Evolutionary conservation across 495 filamentous ascomycete species (phyloP), one percentile per base, ranked within the genome.

Genomic region (Penicilliopsis zonata): DNA sequence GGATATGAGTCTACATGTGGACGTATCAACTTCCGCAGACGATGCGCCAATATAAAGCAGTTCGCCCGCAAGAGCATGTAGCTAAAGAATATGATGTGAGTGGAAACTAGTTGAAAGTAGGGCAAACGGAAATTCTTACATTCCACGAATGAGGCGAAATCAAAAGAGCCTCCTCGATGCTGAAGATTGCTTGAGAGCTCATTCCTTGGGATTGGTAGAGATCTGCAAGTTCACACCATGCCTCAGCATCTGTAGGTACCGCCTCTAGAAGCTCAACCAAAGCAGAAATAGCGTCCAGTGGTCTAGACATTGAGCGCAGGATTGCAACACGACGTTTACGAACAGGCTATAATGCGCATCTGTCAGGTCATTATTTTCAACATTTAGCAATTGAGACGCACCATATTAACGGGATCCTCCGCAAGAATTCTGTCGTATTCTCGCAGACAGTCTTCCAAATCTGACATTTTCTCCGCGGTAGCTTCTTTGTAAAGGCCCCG

Each of bases 141-240:
- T 85, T 95, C 84, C 92, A 98, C 17, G 90, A 82, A 62, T 92
- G 86, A 7, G 90, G 88, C n/a, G 74, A 71, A 37, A 93, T 66
- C 21, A 96, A 58, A 19, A 98, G 51, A 24, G 90, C 83, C 51
- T 96, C 90, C 48, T 98, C 92, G 22, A 93, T 60, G 40, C 87
- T 78, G 53, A 79, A 96, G 28, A 88, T 73, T 20, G 87, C 85
- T 50, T 94, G 88, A 13, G 71, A 52, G 43, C 79, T 81, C 44
- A 84, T 55, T 4, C 80, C 81, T 45, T 86, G 79, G 1, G 65
- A 59, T 28, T 85, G 60, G 52, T 98, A 96, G 19, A 95, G 55
- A 42, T 88, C 82, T 19, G 82, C 69, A 42, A 98, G 66, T 61
- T 98, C 90, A 32, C 84, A 76, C 90, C 90, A 98, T 12, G 84